Base-by-base conservation (phyloP, 768 basidiomycete species). In the Russula compacta region DNA sequence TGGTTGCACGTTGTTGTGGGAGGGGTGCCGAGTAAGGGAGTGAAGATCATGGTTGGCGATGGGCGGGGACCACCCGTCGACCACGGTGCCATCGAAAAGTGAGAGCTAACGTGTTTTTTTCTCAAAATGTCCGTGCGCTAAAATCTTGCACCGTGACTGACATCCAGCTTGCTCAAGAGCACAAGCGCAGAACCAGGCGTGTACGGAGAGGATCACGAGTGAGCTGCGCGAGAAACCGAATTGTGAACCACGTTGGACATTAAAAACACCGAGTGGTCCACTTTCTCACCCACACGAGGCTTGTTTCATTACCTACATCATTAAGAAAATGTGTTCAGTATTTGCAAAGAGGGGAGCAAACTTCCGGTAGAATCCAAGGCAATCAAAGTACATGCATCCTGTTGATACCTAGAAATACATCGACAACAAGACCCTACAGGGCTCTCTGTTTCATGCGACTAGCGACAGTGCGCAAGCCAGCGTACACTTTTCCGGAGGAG, bases 401-500 rank as follows among this genome's bases (percentile, higher is more conserved):
- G 32, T 29, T 36, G n/a, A 51, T 33, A 57, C 29, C 14, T 35
- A 48, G 29, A 44, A 50, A 56, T 50, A 56, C 51, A 53, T 53
- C 44, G 39, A 62, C 38, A 14, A 52, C 29, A 35, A 61, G n/a
- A 48, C 38, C 32, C 54, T 78, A 94, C 63, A 95, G 70, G 21
- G 89, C 91, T 59, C 95, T 82, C 76, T 98, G 95, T 72, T 87
- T 91, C 89, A 97, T 89, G 64, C 94, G 81, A 66, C 88, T 87
- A 71, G 91, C 91, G 50, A 97, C 90, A 6, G 92, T 94, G 70
- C 94, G 80, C 66, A 98, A 74, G 38, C 91, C 88, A 7, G 94
- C 90, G 67, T 98, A 91, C 6, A 93, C 91, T 71, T 93, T 92
- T 54, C 95, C 95, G 53, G 95, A 95, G 95, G 95, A 14, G 93